Conservation (phyloP, 257 asterid species). For the Solanum chiquidenum region DNA sequence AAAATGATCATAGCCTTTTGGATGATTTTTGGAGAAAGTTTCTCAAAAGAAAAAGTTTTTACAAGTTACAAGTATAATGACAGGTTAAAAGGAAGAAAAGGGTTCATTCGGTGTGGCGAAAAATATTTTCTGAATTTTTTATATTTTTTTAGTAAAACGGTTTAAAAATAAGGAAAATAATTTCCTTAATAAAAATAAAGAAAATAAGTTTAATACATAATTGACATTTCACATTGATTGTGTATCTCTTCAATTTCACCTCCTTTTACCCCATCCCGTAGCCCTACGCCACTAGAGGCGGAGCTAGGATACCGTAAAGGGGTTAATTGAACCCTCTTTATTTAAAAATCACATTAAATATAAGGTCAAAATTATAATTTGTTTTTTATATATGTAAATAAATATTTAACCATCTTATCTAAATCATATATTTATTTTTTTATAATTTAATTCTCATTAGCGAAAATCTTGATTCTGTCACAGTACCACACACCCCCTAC, state of each 20-base stretch:
- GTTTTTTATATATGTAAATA: no score
- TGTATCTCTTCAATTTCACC: neutral
- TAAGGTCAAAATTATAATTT: no score
- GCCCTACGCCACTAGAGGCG: neutral
- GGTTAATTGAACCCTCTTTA: accelerated
- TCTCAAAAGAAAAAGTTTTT: neutral
- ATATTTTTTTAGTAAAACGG: no score
- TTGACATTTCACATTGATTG: neutral
- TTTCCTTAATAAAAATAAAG: accelerated
- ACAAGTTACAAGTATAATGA: neutral
- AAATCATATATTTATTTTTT: accelerated
- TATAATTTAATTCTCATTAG: accelerated
- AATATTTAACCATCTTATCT: accelerated
- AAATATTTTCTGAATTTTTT: neutral
- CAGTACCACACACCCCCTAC: accelerated
- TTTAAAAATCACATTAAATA: neutral
- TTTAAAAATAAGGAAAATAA: neutral
- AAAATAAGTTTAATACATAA: accelerated
- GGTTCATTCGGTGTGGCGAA: neutral
- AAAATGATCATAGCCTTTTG: neutral
- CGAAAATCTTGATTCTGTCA: neutral
- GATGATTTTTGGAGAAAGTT: neutral
- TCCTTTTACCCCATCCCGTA: neutral
- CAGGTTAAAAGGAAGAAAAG: neutral
- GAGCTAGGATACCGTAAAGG: neutral